phyloP scores from a whole-genome alignment of 2,329 filamentous ascomycete species.

The Coleophoma cylindrospora region DNA sequence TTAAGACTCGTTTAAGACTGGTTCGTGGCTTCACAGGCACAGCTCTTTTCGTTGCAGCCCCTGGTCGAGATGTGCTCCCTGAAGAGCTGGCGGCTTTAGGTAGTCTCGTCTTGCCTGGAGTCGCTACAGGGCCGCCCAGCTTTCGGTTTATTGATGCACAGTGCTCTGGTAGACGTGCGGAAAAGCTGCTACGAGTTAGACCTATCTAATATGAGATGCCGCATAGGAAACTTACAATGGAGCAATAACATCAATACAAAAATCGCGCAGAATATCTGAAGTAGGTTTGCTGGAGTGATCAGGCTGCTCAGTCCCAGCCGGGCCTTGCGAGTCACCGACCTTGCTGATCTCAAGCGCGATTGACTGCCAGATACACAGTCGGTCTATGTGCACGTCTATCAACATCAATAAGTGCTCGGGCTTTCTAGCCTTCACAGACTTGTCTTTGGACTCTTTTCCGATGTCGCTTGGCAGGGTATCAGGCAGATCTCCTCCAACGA shows the following conservation, averaged over 20 bases:
- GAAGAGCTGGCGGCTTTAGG: slow-evolving; percentile 37
- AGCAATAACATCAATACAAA: slow-evolving; percentile 75
- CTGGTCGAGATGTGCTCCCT: slow-evolving; percentile 40
- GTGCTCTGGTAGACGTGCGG: slow-evolving; percentile 66
- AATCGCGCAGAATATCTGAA: slow-evolving; percentile 64
- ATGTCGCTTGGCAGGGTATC: slow-evolving; percentile 20
- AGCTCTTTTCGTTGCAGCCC: slow-evolving; percentile 44
- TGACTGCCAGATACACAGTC: slow-evolving; percentile 80
- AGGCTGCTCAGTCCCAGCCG: slow-evolving; percentile 9
- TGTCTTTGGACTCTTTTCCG: slow-evolving; percentile 14
- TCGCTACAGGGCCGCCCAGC: slow-evolving; percentile 65
- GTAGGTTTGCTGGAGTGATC: slow-evolving; percentile 14
- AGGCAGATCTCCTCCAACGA: slow-evolving; percentile 22
- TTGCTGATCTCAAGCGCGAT: slow-evolving; percentile 56
- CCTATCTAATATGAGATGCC: too few species aligned
- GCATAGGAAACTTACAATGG: slow-evolving; percentile 56
- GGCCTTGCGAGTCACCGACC: slow-evolving; percentile 33
- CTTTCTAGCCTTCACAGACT: slow-evolving; percentile 25
- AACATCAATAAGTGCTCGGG: slow-evolving; percentile 57
- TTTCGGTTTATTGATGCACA: slow-evolving; percentile 70
- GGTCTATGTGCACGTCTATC: slow-evolving; percentile 70
- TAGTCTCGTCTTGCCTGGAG: slow-evolving; percentile 47
- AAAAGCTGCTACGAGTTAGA: slow-evolving; percentile 47
- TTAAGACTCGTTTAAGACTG: slow-evolving; percentile 58
- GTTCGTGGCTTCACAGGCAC: slow-evolving; percentile 35